Base-by-base conservation (phyloP, 768 basidiomycete genomes). In the Leccinum truebloodii region DNA sequence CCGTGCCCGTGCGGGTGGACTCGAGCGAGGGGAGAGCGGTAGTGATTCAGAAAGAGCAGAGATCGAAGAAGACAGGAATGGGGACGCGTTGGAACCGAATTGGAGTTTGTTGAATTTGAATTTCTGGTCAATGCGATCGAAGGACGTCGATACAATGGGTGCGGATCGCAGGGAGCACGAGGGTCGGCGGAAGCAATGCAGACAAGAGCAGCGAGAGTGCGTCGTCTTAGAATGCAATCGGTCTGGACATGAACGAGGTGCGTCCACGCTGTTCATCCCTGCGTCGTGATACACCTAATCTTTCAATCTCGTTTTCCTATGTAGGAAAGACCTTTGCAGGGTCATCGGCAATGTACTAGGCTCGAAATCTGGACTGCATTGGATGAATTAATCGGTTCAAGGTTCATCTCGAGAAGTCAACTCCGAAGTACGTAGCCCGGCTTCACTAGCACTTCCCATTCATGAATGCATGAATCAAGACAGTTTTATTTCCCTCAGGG, bases 151-250 rank as follows among this genome's bases (percentile, higher is more conserved):
- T 14, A 5, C 20, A 6, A 30, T 18, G 28, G 4, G 48, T 0
- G n/a, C 26, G 16, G 41, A 18, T 16, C 28, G 20, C 20, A 20
- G 8, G 26, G 12, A 6, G 4, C 9, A 4, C 20, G 12, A 16
- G 16, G 14, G 18, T n/a, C 44, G 53, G 59, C 51, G 68, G 71
- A 59, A 34, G 60, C 16, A 59, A 18, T 7, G 26, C 53, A 35
- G 30, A 28, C 18, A 37, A 24, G 55, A 30, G 0, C 26, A 50
- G n/a, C 35, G 74, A 14, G 86, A 89, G 55, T 84, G 86, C 1
- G 73, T 87, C 3, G 89, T 95, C 18, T 80, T 94, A 1, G 76
- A 88, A 7, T 94, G 90, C 69, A 96, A 96, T 75, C 80, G 95
- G 30, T 80, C 79, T 26, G 95, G 95, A 18, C 73, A 76, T 20